Conservation (phyloP, 1,284 basidiomycete genomes). For the Austroboletus olivaceoglutinosus region DNA sequence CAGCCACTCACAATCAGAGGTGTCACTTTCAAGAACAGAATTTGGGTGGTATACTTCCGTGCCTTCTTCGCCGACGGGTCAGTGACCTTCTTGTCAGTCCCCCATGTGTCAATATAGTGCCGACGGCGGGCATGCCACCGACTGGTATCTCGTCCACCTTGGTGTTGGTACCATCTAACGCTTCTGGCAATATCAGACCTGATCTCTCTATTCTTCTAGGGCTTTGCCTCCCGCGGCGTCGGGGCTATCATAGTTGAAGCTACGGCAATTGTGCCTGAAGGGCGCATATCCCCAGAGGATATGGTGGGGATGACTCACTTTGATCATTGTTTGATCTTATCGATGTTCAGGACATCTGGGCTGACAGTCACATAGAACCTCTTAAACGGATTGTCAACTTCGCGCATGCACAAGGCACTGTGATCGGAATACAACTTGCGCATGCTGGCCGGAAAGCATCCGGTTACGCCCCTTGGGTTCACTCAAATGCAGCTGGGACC, state of each 20-base stretch:
- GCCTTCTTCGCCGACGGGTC: not conserved
- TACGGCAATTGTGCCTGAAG: slow-evolving; percentile 72
- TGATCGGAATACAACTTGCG: slow-evolving; percentile 60
- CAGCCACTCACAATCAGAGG: slow-evolving; percentile 62
- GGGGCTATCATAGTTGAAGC: slow-evolving; percentile 70
- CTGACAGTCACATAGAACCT: slow-evolving; percentile 52
- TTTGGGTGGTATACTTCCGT: slow-evolving; percentile 49
- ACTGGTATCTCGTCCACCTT: slow-evolving; percentile 79
- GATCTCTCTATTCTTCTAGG: slow-evolving; percentile 34
- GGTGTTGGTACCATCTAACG: slow-evolving; percentile 41
- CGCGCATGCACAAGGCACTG: slow-evolving; percentile 47
- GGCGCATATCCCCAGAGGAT: slow-evolving; percentile 71
- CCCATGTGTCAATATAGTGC: slow-evolving; percentile 81
- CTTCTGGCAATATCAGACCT: not conserved
- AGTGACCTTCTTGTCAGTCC: slow-evolving; percentile 39
- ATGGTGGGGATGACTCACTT: slow-evolving; percentile 32
- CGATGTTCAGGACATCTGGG: slow-evolving; percentile 58
- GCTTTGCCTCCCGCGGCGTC: slow-evolving; percentile 57
- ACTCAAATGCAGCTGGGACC: slow-evolving; percentile 27
- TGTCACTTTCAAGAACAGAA: slow-evolving; percentile 70
- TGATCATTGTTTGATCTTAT: slow-evolving; percentile 5
- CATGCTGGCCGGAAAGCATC: slow-evolving; percentile 65
- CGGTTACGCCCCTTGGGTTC: slow-evolving; percentile 47
- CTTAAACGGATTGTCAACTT: slow-evolving; percentile 58
- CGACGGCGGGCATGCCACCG: slow-evolving; percentile 67